Conservation (phyloP, 2,329 filamentous ascomycete genomes). For the Cryphonectria carpinicola region DNA sequence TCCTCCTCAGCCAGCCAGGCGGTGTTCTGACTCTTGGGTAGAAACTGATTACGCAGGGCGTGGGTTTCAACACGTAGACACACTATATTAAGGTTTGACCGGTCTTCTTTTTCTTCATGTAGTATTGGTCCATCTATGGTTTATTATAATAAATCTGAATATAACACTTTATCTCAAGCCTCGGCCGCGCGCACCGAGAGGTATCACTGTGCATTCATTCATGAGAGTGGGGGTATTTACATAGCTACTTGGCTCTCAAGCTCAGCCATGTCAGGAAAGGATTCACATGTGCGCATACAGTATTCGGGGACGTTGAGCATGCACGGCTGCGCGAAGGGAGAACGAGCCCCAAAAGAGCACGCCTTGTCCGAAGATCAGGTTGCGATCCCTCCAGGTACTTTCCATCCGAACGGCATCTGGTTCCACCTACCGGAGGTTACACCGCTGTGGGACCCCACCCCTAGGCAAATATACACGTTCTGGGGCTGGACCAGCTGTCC, state of each 20-base stretch:
- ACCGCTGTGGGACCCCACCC: too few species aligned
- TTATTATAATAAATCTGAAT: neutral
- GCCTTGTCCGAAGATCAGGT: neutral
- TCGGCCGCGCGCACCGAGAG: too few species aligned
- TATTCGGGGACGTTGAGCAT: neutral
- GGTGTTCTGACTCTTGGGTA: neutral
- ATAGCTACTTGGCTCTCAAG: neutral
- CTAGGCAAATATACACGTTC: neutral
- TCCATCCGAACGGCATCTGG: neutral
- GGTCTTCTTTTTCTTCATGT: neutral
- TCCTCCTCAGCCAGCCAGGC: neutral
- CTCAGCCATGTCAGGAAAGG: neutral
- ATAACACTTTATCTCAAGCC: neutral
- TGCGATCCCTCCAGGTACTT: neutral
- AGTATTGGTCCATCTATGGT: neutral
- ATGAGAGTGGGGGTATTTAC: neutral
- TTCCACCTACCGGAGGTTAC: constrained; percentile 12
- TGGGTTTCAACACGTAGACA: neutral
- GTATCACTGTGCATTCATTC: too few species aligned
- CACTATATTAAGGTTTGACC: neutral
- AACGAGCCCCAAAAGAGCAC: neutral
- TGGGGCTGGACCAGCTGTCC: constrained; percentile 4
- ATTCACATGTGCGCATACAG: neutral
- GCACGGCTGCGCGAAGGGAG: neutral
- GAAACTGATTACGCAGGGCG: neutral